These are phyloP conservation scores for Colletotrichum sp. DNA, from an alignment of 2,329 filamentous ascomycete species.

Conservation along the genomic window DNA sequence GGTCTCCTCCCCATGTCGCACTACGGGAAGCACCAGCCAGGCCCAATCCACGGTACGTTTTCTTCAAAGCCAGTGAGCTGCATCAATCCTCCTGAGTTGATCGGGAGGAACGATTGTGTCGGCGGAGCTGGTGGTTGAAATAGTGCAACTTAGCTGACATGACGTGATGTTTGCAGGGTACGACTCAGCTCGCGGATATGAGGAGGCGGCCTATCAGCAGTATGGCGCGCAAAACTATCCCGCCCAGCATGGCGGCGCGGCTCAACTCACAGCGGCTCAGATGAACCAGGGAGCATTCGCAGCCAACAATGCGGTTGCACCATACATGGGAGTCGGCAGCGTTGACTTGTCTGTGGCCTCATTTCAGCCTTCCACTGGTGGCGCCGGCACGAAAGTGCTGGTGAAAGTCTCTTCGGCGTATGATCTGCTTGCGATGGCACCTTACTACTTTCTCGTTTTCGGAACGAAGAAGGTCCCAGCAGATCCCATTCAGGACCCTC, in stretches of 20 bases:
- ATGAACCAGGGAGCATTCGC: constrained; percentile 62
- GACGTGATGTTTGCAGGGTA: constrained; percentile 48
- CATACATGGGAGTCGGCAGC: constrained; percentile 63
- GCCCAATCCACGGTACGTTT: constrained; percentile 82
- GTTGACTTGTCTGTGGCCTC: constrained; percentile 65
- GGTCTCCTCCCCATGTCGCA: constrained; percentile 73
- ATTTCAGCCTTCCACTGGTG: constrained; percentile 72
- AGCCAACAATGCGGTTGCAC: constrained; percentile 67
- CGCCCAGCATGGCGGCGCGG: constrained; percentile 43
- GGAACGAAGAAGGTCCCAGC: constrained; percentile 74
- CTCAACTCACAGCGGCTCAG: constrained; percentile 53
- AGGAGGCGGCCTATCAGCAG: constrained; percentile 59
- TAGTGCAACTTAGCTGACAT: neutral
- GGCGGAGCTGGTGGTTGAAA: neutral
- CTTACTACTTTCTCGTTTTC: constrained; percentile 73
- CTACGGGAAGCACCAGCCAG: constrained; percentile 79
- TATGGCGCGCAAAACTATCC: constrained; percentile 54
- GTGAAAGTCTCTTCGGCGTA: constrained; percentile 78
- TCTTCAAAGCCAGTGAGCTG: neutral
- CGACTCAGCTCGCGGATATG: constrained; percentile 65
- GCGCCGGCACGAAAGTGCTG: constrained; percentile 71
- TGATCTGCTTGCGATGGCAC: constrained; percentile 67
- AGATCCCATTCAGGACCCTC: constrained; percentile 65
- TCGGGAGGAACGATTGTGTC: neutral
- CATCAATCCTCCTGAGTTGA: neutral